Evolutionary conservation across 2,329 filamentous ascomycete species (phyloP), one percentile per base, ranked within the genome.

Genomic region (Diaporthe amygdali): DNA sequence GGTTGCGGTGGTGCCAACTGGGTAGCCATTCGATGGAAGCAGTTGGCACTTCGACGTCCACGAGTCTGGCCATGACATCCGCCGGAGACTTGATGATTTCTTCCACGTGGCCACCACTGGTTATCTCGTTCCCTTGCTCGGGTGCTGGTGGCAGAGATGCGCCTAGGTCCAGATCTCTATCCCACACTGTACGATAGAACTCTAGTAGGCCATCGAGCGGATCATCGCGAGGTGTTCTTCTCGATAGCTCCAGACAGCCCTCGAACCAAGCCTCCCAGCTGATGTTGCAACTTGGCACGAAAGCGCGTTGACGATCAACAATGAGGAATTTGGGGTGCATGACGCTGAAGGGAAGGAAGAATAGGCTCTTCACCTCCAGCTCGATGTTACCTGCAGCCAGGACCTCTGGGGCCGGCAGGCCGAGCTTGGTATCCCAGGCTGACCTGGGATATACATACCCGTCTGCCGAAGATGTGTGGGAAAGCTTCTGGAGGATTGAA

Each of bases 261-360:
- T 97, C 94, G 32, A 96, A 91, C 94, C 94, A 97, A n/a, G 89
- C 82, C 80, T 96, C 94, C 93, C 93, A 96, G 77, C 92, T 95
- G 5, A 97, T 89, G 76, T 97, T 97, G 80, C 93, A 95, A 76
- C 92, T 94, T 0, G 94, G 94, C 12, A 96, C 80, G 76, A 92
- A 91, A 0, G 92, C 92, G 2, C 82, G 85, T 39, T 84, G 79
- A 0, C 91, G 87, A 78, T 97, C 94, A 1, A 96, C 80, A 17
- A 96, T 85, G 46, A 96, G 85, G 75, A 94, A 96, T 77, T 97
- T 97, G 0, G 94, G 92, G 78, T 97, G 94, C 90, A 96, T 93
- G n/a, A 97, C 92, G 76, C 93, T 94, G 72, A 96, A 91, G 0
- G 94, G 94, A 2, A 91, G 84, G 73, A 96, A 90, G 80, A 97